These are phyloP conservation scores for Sphaerostilbella broomeana DNA, from an alignment of 2,329 filamentous ascomycete genomes.

Conservation along the genomic window DNA sequence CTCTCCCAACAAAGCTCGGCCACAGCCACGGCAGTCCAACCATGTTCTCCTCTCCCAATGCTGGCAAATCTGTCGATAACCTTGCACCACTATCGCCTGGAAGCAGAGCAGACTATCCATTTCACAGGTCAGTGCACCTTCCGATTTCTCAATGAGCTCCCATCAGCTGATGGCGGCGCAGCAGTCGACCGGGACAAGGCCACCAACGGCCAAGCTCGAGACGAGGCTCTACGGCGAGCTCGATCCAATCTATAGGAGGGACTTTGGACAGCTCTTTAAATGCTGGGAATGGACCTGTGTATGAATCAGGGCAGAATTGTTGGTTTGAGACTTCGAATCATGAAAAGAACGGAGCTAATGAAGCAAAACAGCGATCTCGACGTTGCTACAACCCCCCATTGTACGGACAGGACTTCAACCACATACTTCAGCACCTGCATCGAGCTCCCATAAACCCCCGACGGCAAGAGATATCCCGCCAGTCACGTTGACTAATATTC, in stretches of 20 bases:
- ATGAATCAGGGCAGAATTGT: conserved; percentile 82
- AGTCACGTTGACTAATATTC: conserved; percentile 82
- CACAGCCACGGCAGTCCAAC: conserved; percentile 22
- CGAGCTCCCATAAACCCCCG: conserved; percentile 73
- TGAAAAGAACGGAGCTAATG: conserved; percentile 3
- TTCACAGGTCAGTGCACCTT: conserved; percentile 43
- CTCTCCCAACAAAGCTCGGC: conserved; percentile 7
- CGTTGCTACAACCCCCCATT: conserved; percentile 84
- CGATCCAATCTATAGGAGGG: conserved; percentile 81
- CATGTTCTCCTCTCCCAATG: conserved; percentile 55
- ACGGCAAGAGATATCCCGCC: conserved; percentile 87
- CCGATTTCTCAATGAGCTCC: neutral
- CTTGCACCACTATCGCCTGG: conserved; percentile 47
- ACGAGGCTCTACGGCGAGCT: conserved; percentile 80
- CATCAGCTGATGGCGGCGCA: conserved; percentile 23
- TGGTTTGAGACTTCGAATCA: conserved; percentile 17
- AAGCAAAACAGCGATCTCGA: conserved; percentile 66
- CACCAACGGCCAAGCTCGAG: conserved; percentile 47
- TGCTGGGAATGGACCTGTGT: conserved; percentile 48
- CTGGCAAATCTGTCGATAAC: conserved; percentile 61
- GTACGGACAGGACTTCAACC: conserved; percentile 80
- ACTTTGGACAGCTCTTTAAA: conserved; percentile 62
- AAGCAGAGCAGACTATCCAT: conserved; percentile 50
- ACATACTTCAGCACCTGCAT: conserved; percentile 61
- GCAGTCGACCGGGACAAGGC: conserved; percentile 38